These are phyloP conservation scores for Effrenium voratum DNA, from an alignment of 73 alveolate species.

Conservation along the genomic window DNA sequence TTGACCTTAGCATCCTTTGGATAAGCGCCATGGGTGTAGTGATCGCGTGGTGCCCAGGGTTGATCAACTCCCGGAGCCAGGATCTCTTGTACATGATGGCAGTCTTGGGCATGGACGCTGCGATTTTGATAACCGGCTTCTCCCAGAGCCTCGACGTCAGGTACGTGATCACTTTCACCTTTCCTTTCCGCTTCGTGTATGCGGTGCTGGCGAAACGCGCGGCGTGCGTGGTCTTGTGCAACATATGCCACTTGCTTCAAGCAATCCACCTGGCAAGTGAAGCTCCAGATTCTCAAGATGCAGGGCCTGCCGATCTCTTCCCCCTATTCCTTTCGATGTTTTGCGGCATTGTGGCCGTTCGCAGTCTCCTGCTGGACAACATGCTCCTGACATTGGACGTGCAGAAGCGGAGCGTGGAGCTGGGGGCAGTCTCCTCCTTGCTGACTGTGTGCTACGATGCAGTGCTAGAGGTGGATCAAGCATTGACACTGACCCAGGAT, in stretches of 20 bases:
- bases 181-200: background rate
- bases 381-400: background rate
- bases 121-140: background rate
- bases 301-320: background rate
- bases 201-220: conserved; percentile 33
- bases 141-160: background rate
- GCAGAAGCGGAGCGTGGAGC: background rate
- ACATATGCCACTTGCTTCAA: background rate
- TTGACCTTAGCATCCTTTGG: background rate
- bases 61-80: background rate
- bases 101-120: background rate
- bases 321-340: background rate
- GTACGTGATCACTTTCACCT: background rate
- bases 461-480: conserved; percentile 11
- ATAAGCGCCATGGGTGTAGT: background rate
- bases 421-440: background rate
- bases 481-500: background rate
- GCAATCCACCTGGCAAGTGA: background rate
- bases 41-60: background rate
- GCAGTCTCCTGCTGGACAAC: background rate
- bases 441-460: conserved; percentile 56
- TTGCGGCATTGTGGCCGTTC: background rate
- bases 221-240: background rate
- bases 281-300: too few species aligned
- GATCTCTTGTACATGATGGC: background rate